Conservation (phyloP, 306 rosid species). For the Inga laurina region DNA sequence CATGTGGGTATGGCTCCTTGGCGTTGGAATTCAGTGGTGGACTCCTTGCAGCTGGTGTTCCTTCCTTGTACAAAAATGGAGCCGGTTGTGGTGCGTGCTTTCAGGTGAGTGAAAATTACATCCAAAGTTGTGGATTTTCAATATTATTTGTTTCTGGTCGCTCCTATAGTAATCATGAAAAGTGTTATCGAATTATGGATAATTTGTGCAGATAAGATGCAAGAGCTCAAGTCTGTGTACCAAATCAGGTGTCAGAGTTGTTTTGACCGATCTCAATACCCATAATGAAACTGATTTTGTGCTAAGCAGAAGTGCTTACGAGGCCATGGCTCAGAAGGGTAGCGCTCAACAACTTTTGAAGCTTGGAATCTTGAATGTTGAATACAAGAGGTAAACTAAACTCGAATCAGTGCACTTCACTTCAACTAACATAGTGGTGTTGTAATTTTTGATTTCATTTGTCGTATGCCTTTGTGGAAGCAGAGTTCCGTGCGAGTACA, state of each 20-base stretch:
- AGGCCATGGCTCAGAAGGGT: conserved; percentile 67
- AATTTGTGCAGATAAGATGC: conserved; percentile 71
- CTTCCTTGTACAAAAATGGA: conserved; percentile 71
- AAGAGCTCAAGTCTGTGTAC: conserved; percentile 54
- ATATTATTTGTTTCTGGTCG: neutral
- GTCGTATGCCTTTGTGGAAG: neutral
- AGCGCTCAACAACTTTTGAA: conserved; percentile 46
- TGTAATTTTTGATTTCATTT: too few relatives aligned
- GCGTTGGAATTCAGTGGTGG: conserved; percentile 60
- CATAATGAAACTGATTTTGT: conserved; percentile 69
- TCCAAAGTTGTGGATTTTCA: neutral
- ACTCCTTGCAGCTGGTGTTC: conserved; percentile 65
- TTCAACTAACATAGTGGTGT: neutral
- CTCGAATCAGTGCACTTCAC: neutral
- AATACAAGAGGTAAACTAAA: conserved; percentile 68
- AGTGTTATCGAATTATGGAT: neutral
- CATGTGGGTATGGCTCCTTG: conserved; percentile 85
- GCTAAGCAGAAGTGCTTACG: conserved; percentile 70
- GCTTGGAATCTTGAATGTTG: conserved; percentile 72
- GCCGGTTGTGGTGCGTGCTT: conserved; percentile 94
- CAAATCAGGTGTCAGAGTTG: conserved; percentile 60
- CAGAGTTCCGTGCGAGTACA: conserved; percentile 77
- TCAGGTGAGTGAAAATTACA: conserved; percentile 45
- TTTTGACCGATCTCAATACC: conserved; percentile 66
- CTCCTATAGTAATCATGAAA: neutral